These are phyloP conservation scores for Chaetoscypha palmicola DNA, from an alignment of 2,329 filamentous ascomycete species.

Conservation along the genomic window DNA sequence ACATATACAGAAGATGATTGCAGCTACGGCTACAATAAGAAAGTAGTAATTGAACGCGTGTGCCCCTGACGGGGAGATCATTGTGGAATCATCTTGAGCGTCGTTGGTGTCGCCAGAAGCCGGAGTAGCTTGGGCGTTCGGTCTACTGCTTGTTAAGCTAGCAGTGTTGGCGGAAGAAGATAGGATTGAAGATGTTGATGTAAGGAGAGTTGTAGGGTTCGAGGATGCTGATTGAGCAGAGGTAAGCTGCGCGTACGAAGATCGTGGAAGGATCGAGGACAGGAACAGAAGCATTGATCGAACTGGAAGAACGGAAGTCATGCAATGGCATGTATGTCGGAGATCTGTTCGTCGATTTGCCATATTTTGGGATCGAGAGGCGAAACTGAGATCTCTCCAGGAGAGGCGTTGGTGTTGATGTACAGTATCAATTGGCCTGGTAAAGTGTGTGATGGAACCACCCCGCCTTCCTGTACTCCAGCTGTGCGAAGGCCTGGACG, in stretches of 20 bases:
- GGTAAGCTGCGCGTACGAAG: constrained; percentile 22
- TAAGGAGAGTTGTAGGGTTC: constrained; percentile 7
- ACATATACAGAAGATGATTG: constrained; percentile 35
- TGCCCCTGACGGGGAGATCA: neutral
- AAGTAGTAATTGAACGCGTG: constrained; percentile 51
- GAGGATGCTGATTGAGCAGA: neutral
- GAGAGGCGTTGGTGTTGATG: no score
- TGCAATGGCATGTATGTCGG: constrained; percentile 13
- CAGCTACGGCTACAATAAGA: constrained; percentile 41
- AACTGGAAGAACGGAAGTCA: constrained; percentile 14
- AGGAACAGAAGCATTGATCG: constrained; percentile 22
- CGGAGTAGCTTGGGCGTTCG: constrained; percentile 4
- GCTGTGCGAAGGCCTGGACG: no score
- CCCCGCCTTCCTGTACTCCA: no score
- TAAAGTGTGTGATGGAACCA: no score
- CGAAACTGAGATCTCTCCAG: no score
- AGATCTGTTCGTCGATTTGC: neutral
- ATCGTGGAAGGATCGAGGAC: constrained; percentile 18
- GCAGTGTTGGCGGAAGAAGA: constrained; percentile 2
- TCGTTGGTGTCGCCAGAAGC: constrained; percentile 7
- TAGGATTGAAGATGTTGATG: constrained; percentile 10
- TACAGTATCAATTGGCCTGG: no score
- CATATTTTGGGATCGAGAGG: no score
- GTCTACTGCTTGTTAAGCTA: no score
- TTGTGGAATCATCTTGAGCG: constrained; percentile 25